Evolutionary conservation across 2,329 filamentous ascomycete genomes (phyloP), one percentile per base, ranked within the genome.

Genomic region (Dendryphion nanum): DNA sequence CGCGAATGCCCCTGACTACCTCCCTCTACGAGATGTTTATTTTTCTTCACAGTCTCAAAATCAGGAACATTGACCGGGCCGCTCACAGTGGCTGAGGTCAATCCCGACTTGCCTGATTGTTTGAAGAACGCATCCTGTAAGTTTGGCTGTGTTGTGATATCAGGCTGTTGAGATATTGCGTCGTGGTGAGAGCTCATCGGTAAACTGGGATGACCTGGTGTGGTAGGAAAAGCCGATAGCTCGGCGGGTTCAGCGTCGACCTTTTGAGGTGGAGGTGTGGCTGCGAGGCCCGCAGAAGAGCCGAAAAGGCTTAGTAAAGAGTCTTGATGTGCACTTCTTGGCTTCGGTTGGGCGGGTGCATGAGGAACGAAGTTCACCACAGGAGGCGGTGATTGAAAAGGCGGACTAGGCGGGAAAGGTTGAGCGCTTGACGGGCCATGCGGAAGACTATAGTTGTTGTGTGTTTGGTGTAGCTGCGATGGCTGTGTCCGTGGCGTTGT

Each of bases 261-360:
- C 38, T 49, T 55, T 15, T 34, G 37, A 13, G 47, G 42, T 18
- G 45, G 47, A 1, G 60, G 56, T 8, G 55, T 55, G 18, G 41
- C 38, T 18, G 40, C 43, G 4, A 57, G 35, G 13, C 47, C 48
- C 2, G 55, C 48, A 3, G 63, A 55, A 4, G 59, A 53, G 10
- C 60, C 59, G 50, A 77, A 74, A 2, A 76, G 52, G 40, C 64
- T 69, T 17, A 77, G 53, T 16, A 77, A 50, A 6, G 67, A 61
- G 34, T 66, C 64, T 44, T 74, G 71, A 34, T 74, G 72, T 14
- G 62, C 57, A 24, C 55, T 68, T 32, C 63, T 60, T 14, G 64
- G 61, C 40, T 63, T 63, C 8, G 62, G 58, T 32, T 64, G 59
- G 30, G 47, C 57, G 13, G 59, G 54, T 34, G 53, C 49, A n/a